These are phyloP conservation scores for Diaporthe batatas DNA, from an alignment of 2,329 filamentous ascomycete genomes.

Conservation along the genomic window DNA sequence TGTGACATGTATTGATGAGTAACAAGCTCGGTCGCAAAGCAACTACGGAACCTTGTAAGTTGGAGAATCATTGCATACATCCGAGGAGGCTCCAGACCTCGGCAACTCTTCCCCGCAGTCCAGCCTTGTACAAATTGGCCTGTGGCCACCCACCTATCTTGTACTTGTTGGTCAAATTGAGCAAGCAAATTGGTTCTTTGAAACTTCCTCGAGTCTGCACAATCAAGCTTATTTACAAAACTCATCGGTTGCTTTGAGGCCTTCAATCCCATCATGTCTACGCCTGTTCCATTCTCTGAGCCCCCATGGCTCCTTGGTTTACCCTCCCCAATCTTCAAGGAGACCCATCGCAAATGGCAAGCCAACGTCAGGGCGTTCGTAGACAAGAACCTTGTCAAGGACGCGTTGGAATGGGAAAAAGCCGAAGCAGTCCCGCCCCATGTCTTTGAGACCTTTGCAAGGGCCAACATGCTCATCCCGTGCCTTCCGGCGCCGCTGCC, in stretches of 20 bases:
- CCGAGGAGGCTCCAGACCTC: slow-evolving; percentile 9
- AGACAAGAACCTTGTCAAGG: slow-evolving; percentile 70
- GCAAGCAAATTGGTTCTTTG: neutral
- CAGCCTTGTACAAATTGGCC: neutral
- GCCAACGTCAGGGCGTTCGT: slow-evolving; percentile 76
- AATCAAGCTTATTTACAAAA: neutral
- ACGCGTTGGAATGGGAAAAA: slow-evolving; percentile 79
- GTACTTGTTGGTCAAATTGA: too few relatives aligned
- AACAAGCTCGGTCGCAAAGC: slow-evolving; percentile 2
- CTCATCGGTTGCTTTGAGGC: neutral
- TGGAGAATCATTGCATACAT: too few relatives aligned
- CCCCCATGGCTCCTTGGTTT: slow-evolving; percentile 78
- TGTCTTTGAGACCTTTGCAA: slow-evolving; percentile 74
- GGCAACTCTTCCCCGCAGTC: slow-evolving; percentile 31
- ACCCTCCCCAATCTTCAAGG: slow-evolving; percentile 79
- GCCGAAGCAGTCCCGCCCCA: slow-evolving; percentile 72
- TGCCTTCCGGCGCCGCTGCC: slow-evolving; percentile 78
- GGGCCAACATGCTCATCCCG: slow-evolving; percentile 78
- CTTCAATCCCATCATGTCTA: neutral
- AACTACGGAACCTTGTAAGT: neutral
- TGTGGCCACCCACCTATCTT: too few relatives aligned
- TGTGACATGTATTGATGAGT: too few relatives aligned
- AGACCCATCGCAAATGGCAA: slow-evolving; percentile 76
- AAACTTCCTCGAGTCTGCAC: neutral
- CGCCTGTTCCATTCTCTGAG: slow-evolving; percentile 75